Conservation (phyloP, 306 rosid genomes). For the Adenanthera pavonina region DNA sequence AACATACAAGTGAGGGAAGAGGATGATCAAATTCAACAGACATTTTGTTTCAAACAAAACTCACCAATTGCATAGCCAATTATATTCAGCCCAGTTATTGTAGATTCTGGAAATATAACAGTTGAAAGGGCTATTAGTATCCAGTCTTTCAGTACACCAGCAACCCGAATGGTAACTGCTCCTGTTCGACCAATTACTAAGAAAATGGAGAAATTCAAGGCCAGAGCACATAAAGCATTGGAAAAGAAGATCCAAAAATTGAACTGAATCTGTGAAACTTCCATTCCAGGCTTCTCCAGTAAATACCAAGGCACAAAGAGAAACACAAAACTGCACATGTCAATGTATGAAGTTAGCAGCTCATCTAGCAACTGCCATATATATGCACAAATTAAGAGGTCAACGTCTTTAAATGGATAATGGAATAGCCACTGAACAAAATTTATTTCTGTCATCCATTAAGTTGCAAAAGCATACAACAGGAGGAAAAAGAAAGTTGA, state of each 20-base stretch:
- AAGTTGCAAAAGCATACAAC: constrained; percentile 1
- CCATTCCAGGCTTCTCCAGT: constrained; percentile 86
- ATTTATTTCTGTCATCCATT: neutral
- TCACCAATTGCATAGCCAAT: constrained; percentile 93
- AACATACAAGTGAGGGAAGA: constrained; percentile 6
- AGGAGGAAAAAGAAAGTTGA: neutral
- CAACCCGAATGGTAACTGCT: constrained; percentile 92
- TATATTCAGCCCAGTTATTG: constrained; percentile 84
- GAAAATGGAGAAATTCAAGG: constrained; percentile 95
- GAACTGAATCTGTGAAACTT: constrained; percentile 85
- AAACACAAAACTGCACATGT: constrained; percentile 79
- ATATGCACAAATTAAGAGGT: constrained; percentile 15
- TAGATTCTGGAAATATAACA: constrained; percentile 89
- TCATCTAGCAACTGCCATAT: constrained; percentile 8
- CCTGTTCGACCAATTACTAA: constrained; percentile 95
- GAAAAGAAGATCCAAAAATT: constrained; percentile 95
- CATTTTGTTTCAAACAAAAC: constrained; percentile 26
- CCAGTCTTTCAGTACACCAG: constrained; percentile 98
- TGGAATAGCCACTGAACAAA: neutral
- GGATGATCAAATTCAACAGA: neutral
- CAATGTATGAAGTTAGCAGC: constrained; percentile 32
- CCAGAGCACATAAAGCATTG: constrained; percentile 91
- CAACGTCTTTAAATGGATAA: constrained; percentile 12
- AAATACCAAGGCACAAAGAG: constrained; percentile 90
- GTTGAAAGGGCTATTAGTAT: constrained; percentile 94